Evolutionary conservation across 164 flowering plant species (phyloP).

Genomic region (Aristolochia californica): DNA sequence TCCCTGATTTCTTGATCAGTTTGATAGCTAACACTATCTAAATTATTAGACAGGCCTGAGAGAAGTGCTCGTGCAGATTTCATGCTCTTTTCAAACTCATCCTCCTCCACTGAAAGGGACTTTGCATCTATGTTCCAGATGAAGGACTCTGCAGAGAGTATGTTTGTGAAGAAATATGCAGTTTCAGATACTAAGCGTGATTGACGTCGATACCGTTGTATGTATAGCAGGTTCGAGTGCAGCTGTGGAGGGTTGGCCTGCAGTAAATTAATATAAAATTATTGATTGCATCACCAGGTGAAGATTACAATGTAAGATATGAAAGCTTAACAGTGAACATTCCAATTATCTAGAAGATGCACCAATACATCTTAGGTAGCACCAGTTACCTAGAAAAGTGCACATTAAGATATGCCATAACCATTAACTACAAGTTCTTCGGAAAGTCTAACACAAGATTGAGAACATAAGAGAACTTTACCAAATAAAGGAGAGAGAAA

Average conservation of each 20-base stretch:
- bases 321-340: no score
- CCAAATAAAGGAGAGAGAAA: no score
- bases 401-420: no score
- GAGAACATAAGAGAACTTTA: no score
- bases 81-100: slow-evolving; percentile 72
- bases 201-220: slow-evolving; percentile 81
- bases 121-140: slow-evolving; percentile 71
- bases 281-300: no score
- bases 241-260: slow-evolving; percentile 98
- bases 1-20: slow-evolving; percentile 18
- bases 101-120: slow-evolving; percentile 86
- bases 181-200: slow-evolving; percentile 78
- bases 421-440: no score
- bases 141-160: slow-evolving; percentile 88
- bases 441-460: no score
- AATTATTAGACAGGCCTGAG: slow-evolving; percentile 43
- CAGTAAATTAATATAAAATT: slow-evolving; percentile 7
- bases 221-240: slow-evolving; percentile 79
- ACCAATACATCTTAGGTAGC: no score
- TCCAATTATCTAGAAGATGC: no score
- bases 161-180: slow-evolving; percentile 84
- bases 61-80: slow-evolving; percentile 68
- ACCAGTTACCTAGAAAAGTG: no score
- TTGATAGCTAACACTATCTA: slow-evolving; percentile 23
- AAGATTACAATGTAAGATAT: no score